Base-by-base conservation (phyloP, 345 rosid genomes). In the Camelina hispida region DNA sequence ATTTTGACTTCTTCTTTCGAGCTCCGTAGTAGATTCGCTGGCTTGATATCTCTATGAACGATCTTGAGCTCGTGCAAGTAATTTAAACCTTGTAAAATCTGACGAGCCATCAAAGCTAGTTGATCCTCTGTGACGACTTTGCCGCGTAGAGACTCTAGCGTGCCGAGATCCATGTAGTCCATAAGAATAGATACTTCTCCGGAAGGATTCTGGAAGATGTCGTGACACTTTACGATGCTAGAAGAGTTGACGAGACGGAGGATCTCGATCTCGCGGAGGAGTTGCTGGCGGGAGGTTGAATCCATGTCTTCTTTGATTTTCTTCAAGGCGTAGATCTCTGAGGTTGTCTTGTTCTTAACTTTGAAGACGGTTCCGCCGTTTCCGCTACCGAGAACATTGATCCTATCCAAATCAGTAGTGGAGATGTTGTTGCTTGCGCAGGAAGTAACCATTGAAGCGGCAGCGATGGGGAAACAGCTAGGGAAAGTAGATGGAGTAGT, bases 301-400 rank as follows among this genome's bases (percentile, higher is more conserved):
- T 89, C 93, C 17, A 80, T 75, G 80, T 81, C 84, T 50, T 77
- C 85, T 61, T 79, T 83, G 56, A 87, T 81, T 7, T 82, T 84
- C 74, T 93, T 93, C 60, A 90, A 81, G 7, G 96, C 98, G 57
- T 82, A 88, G 50, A 75, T 69, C 35, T 81, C 79, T 9, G 89
- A 84, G 34, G 90, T 87, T 4, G 75, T 71, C 56, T 80, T 84
- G 69, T 90, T 84, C 25, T 75, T 83, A 17, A 84, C 96, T 70
- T 87, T 86, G 83, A 88, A 93, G 68, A 92, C 96, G 0, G 88
- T 88, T 6, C 96, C 96, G 1, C 96, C 89, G 72, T 88, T 92
- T 2, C 97, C 98, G 66, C 81, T 84, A 56, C 98, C 95, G 0
- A 90, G 83, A 5, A 88, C 90, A n/a, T 79, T 66, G 50, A 88